Evolutionary conservation across 257 asterid species (phyloP), one percentile per base, ranked within the genome.

Genomic region (Handroanthus guayacan): DNA sequence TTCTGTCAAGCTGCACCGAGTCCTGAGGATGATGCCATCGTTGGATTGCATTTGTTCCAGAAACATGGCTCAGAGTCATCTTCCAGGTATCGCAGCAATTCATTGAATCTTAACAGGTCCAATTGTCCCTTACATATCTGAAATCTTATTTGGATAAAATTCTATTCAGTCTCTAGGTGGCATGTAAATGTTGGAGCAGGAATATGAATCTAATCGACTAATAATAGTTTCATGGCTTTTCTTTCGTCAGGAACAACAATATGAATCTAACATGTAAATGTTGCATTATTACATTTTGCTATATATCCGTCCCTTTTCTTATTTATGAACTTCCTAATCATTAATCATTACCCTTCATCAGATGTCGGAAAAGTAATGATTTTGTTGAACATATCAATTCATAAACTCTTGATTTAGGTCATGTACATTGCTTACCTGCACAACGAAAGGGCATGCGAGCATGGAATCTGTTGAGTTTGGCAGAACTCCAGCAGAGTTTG

Each of bases 21-120:
- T 75, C 76, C 82, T n/a, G 84, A 84, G 56, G 93, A 86, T 75
- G 86, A 88, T 79, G 82, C 83, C 50, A 66, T 90, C 48, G 58
- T 66, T 20, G 95, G 93, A 16, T 83, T 94, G 86, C 97, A 92
- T 88, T 83, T 94, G 82, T 89, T 94, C 79, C 79, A 78, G 62
- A 89, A 77, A 34, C 86, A 81, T 67, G 78, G 47, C 77, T 70
- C 84, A 63, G 90, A 81, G 58, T 83, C 96, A 67, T 74, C 87
- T 64, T 79, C 92, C 48, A 87, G 89, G 98, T 90, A 79, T 62
- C 20, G 8, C 37, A 62, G 67, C 44, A 62, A 31, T 68, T 72
- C 17, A 67, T 37, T 64, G 16, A 54, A 67, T 47, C 45, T 14
- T 17, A 47, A 1, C 10, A 20, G 20, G 67, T 67, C 64, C 56